Base-by-base conservation (phyloP, 1,139 yeast species). In the Nadsonia starkeyi-henricii region DNA sequence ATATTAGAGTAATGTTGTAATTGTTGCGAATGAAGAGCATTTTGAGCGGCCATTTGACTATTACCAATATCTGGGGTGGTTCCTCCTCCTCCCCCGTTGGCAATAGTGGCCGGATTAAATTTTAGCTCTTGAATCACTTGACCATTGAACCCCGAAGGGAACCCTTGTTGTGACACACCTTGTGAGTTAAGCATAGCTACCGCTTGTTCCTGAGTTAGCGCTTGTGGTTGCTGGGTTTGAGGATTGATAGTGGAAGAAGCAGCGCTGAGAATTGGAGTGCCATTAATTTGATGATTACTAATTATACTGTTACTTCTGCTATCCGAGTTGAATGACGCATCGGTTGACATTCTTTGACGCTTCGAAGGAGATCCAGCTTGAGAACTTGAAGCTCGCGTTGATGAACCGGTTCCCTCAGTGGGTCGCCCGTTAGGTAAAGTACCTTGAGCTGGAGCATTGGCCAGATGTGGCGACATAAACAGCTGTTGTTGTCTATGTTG, bases 291-390 rank as follows among this genome's bases (percentile, higher is more conserved):
- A 58, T 48, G 55, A 70, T 55, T 56, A 66, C 53, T 59, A 68
- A 46, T 13, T 33, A 33, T 33, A n/a, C 39, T 33, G 12, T 33
- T 33, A 33, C 12, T 33, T 33, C 39, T 33, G 17, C 39, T 33
- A 5, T 33, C 17, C 17, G 15, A n/a, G 17, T 33, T 33, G 5
- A 33, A 33, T 33, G 39, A 12, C 9, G 15, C 39, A 37, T 65
- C 69, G 1, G 69, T 69, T 15, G 68, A 63, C 17, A 65, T 53
- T 9, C 68, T 57, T 50, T 62, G 68, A 5, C 69, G 59, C 48
- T 65, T 65, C 15, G 66, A 57, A 1, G 69, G 68, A 12, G 68
- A 64, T 7, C 51, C 51, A 37, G 52, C 36, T 42, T 58, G 60
- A 20, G 60, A 60, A 17, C 61, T 56, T 21, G 63, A 62, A 2